Evolutionary conservation across 2,329 filamentous ascomycete genomes (phyloP).

Genomic region (Tolypocladium endophyticum): DNA sequence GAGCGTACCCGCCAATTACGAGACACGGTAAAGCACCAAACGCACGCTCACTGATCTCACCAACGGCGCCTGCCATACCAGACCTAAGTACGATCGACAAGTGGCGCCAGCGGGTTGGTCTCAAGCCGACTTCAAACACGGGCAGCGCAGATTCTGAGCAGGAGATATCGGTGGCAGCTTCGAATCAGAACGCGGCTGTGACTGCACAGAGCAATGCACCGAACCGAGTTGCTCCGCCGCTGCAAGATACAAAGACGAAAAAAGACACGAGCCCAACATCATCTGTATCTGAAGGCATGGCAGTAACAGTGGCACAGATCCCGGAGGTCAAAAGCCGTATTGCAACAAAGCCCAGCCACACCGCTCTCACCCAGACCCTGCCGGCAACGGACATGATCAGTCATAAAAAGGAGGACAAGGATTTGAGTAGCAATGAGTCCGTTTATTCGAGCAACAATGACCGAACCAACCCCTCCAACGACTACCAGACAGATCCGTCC

Average conservation of each 20-base stretch:
- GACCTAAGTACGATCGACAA: slow-evolving; percentile 21
- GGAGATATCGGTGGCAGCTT: slow-evolving; percentile 1
- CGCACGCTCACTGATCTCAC: slow-evolving; percentile 15
- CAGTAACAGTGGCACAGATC: neutral
- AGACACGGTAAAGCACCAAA: slow-evolving; percentile 17
- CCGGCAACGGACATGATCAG: neutral
- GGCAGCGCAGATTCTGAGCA: neutral
- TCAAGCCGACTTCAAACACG: slow-evolving; percentile 7
- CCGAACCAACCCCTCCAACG: neutral
- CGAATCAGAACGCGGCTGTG: neutral
- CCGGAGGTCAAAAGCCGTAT: neutral
- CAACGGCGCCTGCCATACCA: slow-evolving; percentile 16
- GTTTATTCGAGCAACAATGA: slow-evolving; percentile 1
- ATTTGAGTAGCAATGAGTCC: slow-evolving; percentile 6
- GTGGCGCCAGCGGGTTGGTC: slow-evolving; percentile 17
- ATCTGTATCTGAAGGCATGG: neutral
- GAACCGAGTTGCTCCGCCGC: neutral
- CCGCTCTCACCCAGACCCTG: neutral
- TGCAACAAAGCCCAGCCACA: neutral
- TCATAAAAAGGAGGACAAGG: neutral
- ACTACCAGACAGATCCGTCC: slow-evolving; percentile 8
- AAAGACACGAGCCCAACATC: too few species aligned
- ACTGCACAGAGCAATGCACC: neutral
- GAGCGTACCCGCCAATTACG: slow-evolving; percentile 26
- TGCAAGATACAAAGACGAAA: neutral